Evolutionary conservation across 352 stramenopile genomes (phyloP), one percentile per base, ranked within the genome.

Genomic region (Phytophthora pistaciae): DNA sequence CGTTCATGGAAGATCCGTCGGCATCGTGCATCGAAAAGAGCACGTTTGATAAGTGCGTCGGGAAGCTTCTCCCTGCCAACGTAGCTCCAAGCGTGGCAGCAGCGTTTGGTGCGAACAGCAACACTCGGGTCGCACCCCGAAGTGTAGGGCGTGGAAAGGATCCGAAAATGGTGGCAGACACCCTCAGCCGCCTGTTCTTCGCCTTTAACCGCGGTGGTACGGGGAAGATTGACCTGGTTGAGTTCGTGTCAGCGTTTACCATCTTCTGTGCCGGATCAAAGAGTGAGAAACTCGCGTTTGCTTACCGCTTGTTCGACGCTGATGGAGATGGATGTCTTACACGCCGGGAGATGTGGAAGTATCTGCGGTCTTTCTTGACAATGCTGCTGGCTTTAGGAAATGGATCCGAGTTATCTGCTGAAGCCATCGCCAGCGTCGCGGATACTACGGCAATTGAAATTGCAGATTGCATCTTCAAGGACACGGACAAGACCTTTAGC

Each of bases 221-320:
- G 0, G 90, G 90, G 13, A 93, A 93, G 60, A 94, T 96, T 46
- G 90, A 96, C 58, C 61, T 93, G 38, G 69, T 93, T 11, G 92
- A 99, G 70, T 96, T 99, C 25, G 92, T 98, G 60, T 97, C 93
- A 31, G 96, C 95, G 18, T 92, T 99, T 53, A 96, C 91, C 5
- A 86, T 99, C 6, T 91, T 99, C 25, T 98, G 89, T 56, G 93
- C 87, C 3, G 97, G 96, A 3, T 98, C 96, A 27, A 99, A 99
- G 72, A 99, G 94, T 59, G 92, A 96, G 42, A 99, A 99, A 61
- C 85, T 99, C 1, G 91, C 90, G 6, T 97, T 97, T 54, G 87
- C 90, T 1, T 98, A 93, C 63, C 80, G 80, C 10, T 54, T 97
- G n/a, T 99, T 99, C 69, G 96, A 98, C 67, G 78, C 85, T 29